A percentile compares a stretch with the other conserved stretches of the same genome.
Evolutionary conservation across 306 rosid genomes (phyloP).

Genomic region (Cercis canadensis): DNA sequence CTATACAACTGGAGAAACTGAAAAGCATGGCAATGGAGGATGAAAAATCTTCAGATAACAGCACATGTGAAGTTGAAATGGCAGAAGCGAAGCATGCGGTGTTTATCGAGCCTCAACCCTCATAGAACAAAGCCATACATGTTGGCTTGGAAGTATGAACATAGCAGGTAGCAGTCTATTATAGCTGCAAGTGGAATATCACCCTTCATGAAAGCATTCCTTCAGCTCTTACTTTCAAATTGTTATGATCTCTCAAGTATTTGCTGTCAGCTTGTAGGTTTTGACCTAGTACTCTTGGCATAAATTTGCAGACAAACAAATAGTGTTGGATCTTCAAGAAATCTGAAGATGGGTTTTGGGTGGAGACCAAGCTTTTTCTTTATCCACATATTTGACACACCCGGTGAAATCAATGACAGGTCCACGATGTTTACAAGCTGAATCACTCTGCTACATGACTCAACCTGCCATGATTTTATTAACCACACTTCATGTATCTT

Average conservation of each 20-base stretch:
- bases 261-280: neutral
- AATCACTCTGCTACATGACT: neutral
- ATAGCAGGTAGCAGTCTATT: constrained; percentile 26
- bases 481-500: no score
- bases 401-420: constrained; percentile 1
- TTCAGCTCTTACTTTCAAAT: constrained; percentile 19
- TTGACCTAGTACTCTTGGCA: constrained; percentile 18
- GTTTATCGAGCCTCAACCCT: constrained; percentile 43
- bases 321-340: constrained; percentile 9
- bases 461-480: no score
- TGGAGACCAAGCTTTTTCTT: neutral
- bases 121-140: constrained; percentile 39
- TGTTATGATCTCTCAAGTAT: constrained; percentile 19
- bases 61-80: constrained; percentile 79
- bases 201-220: constrained; percentile 5
- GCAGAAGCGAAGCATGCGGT: constrained; percentile 60
- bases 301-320: constrained; percentile 21
- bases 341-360: neutral
- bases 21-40: constrained; percentile 62
- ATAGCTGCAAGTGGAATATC: neutral
- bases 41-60: constrained; percentile 55
- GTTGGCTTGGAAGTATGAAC: constrained; percentile 26
- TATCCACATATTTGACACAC: constrained; percentile 12
- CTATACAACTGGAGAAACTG: constrained; percentile 63
- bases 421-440: neutral